These are phyloP conservation scores for Calonectria multiphialidica DNA, from an alignment of 2,329 filamentous ascomycete species.

Conservation along the genomic window DNA sequence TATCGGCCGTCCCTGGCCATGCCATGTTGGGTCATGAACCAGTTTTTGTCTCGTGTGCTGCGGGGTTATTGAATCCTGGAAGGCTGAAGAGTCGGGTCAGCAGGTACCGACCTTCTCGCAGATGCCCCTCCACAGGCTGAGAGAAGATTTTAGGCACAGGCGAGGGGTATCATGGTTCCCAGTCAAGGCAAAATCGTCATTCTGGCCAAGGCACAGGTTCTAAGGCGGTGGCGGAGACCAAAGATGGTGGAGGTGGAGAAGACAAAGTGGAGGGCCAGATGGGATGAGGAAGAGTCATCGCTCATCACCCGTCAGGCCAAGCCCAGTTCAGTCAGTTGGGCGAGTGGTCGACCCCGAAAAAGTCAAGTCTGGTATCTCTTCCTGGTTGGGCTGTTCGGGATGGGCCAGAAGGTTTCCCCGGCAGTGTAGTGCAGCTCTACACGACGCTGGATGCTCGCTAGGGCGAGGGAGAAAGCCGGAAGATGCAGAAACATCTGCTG, in stretches of 20 bases:
- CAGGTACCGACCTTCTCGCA: constrained; percentile 2
- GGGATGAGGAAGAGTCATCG: constrained; percentile 40
- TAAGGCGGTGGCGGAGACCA: constrained; percentile 35
- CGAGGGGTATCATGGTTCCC: constrained; percentile 17
- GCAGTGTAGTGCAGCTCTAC: constrained; percentile 15
- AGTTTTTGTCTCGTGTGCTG: constrained; percentile 7
- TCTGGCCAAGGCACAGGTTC: constrained; percentile 27
- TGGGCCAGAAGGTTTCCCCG: constrained; percentile 10
- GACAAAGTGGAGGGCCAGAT: constrained; percentile 13
- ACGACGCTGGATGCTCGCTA: constrained; percentile 3
- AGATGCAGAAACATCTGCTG: neutral
- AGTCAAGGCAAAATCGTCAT: constrained; percentile 22
- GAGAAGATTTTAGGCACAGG: constrained; percentile 17
- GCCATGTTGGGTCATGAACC: constrained; percentile 12
- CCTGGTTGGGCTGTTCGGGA: constrained; percentile 13
- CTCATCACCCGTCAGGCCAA: constrained; percentile 35
- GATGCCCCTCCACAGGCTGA: constrained; percentile 16
- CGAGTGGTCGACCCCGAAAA: constrained; percentile 8
- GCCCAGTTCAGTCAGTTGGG: constrained; percentile 3
- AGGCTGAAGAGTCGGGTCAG: constrained; percentile 19
- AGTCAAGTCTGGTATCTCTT: neutral
- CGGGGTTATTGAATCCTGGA: constrained; percentile 1
- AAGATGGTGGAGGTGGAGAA: constrained; percentile 38
- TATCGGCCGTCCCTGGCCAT: constrained; percentile 7
- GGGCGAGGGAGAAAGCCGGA: constrained; percentile 13